Evolutionary conservation across 495 filamentous ascomycete genomes (phyloP), one percentile per base, ranked within the genome.

Genomic region (Xylaria sp.): DNA sequence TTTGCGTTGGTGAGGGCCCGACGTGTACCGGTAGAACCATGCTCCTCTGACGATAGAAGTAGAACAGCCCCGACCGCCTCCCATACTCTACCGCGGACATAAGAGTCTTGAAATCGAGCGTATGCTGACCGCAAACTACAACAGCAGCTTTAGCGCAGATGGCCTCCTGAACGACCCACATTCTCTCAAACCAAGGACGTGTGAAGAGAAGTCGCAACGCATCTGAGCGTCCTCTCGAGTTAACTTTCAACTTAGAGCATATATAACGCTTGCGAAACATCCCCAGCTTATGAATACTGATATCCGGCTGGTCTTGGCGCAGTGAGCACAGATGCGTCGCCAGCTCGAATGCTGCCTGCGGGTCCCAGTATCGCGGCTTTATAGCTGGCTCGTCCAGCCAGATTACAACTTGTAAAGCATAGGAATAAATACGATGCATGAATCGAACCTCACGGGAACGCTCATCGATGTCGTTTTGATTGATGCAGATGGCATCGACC

Each of bases 11-110:
- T 12, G 53, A 35, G 14, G 53, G 26, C 31, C 53, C 53, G 17
- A 58, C 35, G 19, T 58, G 53, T 3, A 58, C 2, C 15, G 53
- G 53, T n/a, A 33, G 14, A n/a, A 58, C 6, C 14, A 58, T 3
- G 19, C 35, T 58, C 15, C 53, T 15, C 29, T 58, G 53, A 15
- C 31, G 53, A 17, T 35, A 35, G 15, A 58, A 33, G 14, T 58
- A 31, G 17, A 58, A 58, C 11, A 58, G 15, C 17, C 53, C 53
- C 53, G 53, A 58, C 26, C 29, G 53, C 53, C 26, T 35, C 9
- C 53, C 53, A 11, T 58, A 58, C 53, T 58, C 53, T 31, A 58
- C 53, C 1, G 29, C 53, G 15, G 53, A 58, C 53, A 58, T 58
- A 15, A 58, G 53, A 1, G 53, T 58, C 29, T 35, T n/a, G 29